Conservation (phyloP, 2,329 filamentous ascomycete species). For the Cercospora sesami region DNA sequence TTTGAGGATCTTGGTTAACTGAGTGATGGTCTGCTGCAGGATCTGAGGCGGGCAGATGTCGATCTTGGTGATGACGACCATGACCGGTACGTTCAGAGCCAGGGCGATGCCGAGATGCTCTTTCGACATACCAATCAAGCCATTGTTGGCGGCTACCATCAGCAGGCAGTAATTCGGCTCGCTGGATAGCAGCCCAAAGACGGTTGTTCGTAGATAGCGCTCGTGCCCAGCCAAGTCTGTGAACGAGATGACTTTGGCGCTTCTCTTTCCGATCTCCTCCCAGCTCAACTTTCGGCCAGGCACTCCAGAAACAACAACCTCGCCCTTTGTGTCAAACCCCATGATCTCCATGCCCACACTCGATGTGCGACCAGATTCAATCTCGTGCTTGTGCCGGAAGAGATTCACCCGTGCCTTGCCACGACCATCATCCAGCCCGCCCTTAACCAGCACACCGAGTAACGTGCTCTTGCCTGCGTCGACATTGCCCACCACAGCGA, state of each 20-base stretch:
- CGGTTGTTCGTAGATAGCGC: slow-evolving; percentile 89
- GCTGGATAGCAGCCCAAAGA: slow-evolving; percentile 90
- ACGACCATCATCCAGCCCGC: slow-evolving; percentile 88
- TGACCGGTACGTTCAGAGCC: slow-evolving; percentile 92
- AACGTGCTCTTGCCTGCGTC: slow-evolving; percentile 97
- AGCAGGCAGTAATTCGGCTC: slow-evolving; percentile 96
- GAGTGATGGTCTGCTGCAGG: slow-evolving; percentile 85
- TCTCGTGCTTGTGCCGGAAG: slow-evolving; percentile 96
- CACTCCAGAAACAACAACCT: slow-evolving; percentile 76
- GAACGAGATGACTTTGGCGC: slow-evolving; percentile 94
- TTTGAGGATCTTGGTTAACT: slow-evolving; percentile 90
- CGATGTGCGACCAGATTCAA: slow-evolving; percentile 91
- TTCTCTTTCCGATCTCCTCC: slow-evolving; percentile 95
- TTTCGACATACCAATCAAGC: slow-evolving; percentile 89
- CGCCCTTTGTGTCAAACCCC: slow-evolving; percentile 86
- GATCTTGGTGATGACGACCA: slow-evolving; percentile 71
- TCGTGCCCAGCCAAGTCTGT: slow-evolving; percentile 95
- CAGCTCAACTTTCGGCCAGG: slow-evolving; percentile 87
- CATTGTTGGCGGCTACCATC: slow-evolving; percentile 98
- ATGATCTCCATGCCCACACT: slow-evolving; percentile 99
- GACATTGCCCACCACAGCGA: slow-evolving; percentile 96
- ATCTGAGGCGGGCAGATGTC: slow-evolving; percentile 99
- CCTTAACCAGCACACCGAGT: slow-evolving; percentile 92
- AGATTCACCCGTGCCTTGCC: slow-evolving; percentile 92
- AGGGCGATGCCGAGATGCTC: slow-evolving; percentile 95